These are phyloP conservation scores for Porodaedalea pini DNA, from an alignment of 1,284 basidiomycete species.

Conservation along the genomic window DNA sequence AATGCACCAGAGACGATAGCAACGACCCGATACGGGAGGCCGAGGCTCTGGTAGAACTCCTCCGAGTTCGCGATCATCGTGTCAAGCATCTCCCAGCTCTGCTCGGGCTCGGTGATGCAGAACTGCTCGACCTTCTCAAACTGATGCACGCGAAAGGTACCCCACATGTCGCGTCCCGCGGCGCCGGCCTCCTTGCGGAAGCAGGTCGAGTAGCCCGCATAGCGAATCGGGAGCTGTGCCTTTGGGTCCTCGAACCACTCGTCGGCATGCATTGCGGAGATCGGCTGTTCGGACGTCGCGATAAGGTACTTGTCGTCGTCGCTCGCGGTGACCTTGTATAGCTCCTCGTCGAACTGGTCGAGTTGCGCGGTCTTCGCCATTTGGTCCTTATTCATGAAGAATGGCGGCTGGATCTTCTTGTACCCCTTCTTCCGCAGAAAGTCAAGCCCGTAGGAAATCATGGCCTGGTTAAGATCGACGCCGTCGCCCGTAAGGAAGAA, in stretches of 20 bases:
- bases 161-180: conserved; percentile 98
- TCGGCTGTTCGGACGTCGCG: conserved; percentile 97
- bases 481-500: conserved; percentile 96
- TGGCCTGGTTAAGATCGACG: conserved; percentile 94
- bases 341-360: conserved; percentile 96
- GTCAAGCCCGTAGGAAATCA: conserved; percentile 94
- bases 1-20: conserved; percentile 96
- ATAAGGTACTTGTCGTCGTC: conserved; percentile 96
- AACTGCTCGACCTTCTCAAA: conserved; percentile 99
- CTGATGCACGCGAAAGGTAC: conserved; percentile 99
- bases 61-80: conserved; percentile 87
- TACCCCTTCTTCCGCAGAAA: conserved; percentile 82
- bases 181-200: conserved; percentile 99
- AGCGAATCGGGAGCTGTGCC: conserved; percentile 85
- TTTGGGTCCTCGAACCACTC: conserved; percentile 97
- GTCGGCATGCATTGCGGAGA: conserved; percentile 91
- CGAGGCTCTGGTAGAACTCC: conserved; percentile 94
- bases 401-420: conserved; percentile 96
- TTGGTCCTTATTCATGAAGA: conserved; percentile 97
- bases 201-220: conserved; percentile 88
- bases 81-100: conserved; percentile 94
- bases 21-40: conserved; percentile 88
- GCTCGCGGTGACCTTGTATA: conserved; percentile 77
- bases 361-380: conserved; percentile 98
- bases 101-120: conserved; percentile 89